Evolutionary conservation across 257 asterid species (phyloP).

Genomic region (Lycium barbarum): DNA sequence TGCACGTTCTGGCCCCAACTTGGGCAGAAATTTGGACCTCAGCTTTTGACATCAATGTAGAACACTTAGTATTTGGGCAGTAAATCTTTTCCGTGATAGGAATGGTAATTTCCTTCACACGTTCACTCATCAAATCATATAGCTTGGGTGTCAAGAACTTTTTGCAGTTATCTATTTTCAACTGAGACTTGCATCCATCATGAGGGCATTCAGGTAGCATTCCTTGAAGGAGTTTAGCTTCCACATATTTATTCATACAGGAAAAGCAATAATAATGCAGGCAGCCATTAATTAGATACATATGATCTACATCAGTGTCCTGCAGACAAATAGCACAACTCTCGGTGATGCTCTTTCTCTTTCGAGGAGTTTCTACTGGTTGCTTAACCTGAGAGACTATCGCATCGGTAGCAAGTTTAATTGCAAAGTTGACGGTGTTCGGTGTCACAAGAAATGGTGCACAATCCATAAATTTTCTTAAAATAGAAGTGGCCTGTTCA

Average conservation of each 20-base stretch:
- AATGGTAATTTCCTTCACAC: constrained; percentile 44
- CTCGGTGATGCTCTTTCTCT: constrained; percentile 38
- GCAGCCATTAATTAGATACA: constrained; percentile 55
- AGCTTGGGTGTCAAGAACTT: constrained; percentile 39
- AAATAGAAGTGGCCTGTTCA: constrained; percentile 46
- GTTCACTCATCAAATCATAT: constrained; percentile 35
- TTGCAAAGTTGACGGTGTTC: constrained; percentile 13
- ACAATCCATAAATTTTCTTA: background rate
- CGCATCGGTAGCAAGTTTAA: constrained; percentile 26
- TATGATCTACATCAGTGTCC: constrained; percentile 43
- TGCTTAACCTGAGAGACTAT: constrained; percentile 40
- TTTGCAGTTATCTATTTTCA: constrained; percentile 38
- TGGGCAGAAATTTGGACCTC: constrained; percentile 3
- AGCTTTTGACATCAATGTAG: constrained; percentile 43
- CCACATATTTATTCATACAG: constrained; percentile 60
- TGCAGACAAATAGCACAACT: constrained; percentile 63
- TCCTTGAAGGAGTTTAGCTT: constrained; percentile 57
- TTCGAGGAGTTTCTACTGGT: constrained; percentile 27
- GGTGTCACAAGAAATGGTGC: constrained; percentile 12
- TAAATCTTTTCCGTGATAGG: constrained; percentile 42
- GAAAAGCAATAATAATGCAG: constrained; percentile 58
- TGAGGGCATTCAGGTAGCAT: constrained; percentile 46
- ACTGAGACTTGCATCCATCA: constrained; percentile 37
- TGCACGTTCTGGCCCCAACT: constrained; percentile 26
- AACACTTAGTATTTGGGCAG: constrained; percentile 47